Percentiles rank a stretch among this genome's conserved stretches.
Evolutionary conservation across 495 filamentous ascomycete species (phyloP).

Genomic region (Letharia lupina): DNA sequence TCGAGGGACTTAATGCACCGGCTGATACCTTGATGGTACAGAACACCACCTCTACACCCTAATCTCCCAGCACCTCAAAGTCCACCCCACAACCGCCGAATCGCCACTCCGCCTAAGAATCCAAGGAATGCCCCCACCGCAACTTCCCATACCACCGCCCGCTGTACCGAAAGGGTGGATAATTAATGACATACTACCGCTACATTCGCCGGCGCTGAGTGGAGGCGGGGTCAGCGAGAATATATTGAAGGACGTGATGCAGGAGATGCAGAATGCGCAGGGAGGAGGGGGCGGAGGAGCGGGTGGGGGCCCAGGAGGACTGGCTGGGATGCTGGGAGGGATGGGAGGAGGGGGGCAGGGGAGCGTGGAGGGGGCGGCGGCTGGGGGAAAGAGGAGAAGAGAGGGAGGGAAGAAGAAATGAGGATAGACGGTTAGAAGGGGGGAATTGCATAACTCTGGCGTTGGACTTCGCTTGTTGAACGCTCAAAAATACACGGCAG

Average conservation of each 20-base stretch:
- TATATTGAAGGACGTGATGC: constrained; percentile 95
- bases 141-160: constrained; percentile 58
- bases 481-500: neutral
- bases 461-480: neutral
- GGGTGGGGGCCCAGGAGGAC: constrained; percentile 50
- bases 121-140: constrained; percentile 55
- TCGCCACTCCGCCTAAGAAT: constrained; percentile 58
- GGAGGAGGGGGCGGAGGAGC: constrained; percentile 35
- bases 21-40: constrained; percentile 1
- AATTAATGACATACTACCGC: constrained; percentile 70
- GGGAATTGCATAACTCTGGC: constrained; percentile 15
- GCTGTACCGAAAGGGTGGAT: constrained; percentile 89
- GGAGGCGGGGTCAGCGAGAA: constrained; percentile 95
- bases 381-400: constrained; percentile 23
- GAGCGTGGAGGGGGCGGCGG: constrained; percentile 15
- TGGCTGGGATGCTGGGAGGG: constrained; percentile 71
- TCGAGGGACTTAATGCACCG: too few species aligned
- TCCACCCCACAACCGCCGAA: constrained; percentile 67
- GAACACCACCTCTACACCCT: constrained; percentile 80
- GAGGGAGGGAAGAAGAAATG: constrained; percentile 21
- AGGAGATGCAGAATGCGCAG: constrained; percentile 64
- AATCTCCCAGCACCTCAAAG: constrained; percentile 62
- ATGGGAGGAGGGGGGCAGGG: constrained; percentile 31
- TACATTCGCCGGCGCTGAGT: constrained; percentile 79
- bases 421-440: neutral